A percentile compares a stretch with the other conserved stretches of the same genome.
phyloP scores from a whole-genome alignment of 73 alveolate species.

The Uronychia binucleata region DNA sequence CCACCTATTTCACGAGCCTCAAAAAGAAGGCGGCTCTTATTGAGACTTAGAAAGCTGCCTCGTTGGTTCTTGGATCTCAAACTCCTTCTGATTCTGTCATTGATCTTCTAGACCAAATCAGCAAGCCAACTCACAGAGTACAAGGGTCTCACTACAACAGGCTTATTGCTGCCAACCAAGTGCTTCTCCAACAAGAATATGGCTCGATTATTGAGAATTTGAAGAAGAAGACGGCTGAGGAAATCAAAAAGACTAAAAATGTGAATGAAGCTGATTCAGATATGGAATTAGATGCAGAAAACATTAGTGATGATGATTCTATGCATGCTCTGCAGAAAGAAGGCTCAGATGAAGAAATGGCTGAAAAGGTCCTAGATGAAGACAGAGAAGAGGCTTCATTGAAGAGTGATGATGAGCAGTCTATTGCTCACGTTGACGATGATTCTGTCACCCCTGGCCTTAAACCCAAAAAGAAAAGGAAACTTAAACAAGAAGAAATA shows the following conservation, averaged over 20 bases:
- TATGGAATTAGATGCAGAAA: background rate
- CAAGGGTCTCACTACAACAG: background rate
- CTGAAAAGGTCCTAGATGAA: background rate
- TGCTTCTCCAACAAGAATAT: background rate
- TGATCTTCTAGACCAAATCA: background rate
- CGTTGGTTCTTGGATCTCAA: background rate
- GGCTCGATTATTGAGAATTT: background rate
- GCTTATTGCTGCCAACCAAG: background rate
- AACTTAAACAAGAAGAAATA: background rate
- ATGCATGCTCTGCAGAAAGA: no score
- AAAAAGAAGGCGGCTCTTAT: background rate
- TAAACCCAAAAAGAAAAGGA: background rate
- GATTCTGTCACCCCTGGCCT: background rate
- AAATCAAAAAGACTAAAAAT: background rate
- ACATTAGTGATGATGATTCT: background rate
- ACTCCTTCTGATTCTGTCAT: background rate
- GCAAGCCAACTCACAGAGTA: background rate
- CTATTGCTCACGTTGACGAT: background rate
- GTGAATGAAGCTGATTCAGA: background rate
- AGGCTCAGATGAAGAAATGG: background rate
- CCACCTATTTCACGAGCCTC: background rate
- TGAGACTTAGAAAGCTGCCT: background rate
- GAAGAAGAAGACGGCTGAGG: background rate
- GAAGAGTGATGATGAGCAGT: conserved; percentile 1
- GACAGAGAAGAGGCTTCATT: background rate